Evolutionary conservation across 345 rosid genomes (phyloP).

Genomic region (Ceriops decandra): DNA sequence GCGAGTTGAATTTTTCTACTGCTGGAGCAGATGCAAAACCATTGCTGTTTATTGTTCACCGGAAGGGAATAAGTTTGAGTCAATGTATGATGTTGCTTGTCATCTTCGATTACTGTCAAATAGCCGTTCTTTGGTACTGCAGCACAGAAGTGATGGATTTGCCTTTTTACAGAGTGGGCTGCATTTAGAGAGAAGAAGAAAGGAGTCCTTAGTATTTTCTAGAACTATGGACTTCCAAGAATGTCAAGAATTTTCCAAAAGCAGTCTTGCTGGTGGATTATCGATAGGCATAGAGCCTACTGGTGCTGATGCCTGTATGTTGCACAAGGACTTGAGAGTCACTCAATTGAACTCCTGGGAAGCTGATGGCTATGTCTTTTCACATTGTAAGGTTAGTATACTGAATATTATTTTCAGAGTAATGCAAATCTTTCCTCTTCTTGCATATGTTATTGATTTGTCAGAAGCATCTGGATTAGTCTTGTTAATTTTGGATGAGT

Average conservation of each 20-base stretch:
- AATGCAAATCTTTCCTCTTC: not conserved
- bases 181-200: constrained; percentile 17
- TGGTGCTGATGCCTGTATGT: constrained; percentile 14
- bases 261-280: constrained; percentile 19
- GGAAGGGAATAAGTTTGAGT: constrained; percentile 28
- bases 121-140: constrained; percentile 17
- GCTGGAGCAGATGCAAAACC: constrained; percentile 16
- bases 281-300: constrained; percentile 3
- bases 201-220: constrained; percentile 24
- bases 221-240: constrained; percentile 22
- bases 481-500: not conserved
- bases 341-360: constrained; percentile 4
- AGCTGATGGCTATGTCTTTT: constrained; percentile 14
- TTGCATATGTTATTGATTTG: not conserved
- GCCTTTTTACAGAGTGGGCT: constrained; percentile 21
- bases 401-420: not conserved
- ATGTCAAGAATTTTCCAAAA: constrained; percentile 20
- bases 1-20: constrained; percentile 18
- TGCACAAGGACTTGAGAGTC: constrained; percentile 13
- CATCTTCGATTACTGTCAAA: constrained; percentile 32
- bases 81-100: constrained; percentile 30
- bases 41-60: constrained; percentile 19
- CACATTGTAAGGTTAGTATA: constrained; percentile 15
- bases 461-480: not conserved
- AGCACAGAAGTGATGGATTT: constrained; percentile 21